Evolutionary conservation across 148 eudicot species (phyloP).

Genomic region (Hydrangea macrophylla): DNA sequence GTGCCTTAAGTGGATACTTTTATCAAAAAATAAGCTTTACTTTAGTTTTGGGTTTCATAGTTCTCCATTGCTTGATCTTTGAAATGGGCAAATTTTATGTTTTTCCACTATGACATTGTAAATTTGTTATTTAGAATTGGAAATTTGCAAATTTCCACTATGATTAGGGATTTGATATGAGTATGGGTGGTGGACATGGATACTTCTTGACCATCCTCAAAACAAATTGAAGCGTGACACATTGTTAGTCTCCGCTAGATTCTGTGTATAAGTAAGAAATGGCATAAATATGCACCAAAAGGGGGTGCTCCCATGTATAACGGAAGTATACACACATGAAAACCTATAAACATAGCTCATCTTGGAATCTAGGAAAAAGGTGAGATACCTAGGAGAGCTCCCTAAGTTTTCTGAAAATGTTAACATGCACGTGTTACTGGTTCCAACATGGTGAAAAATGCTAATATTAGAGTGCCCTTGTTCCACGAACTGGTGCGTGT

Average conservation of each 20-base stretch:
- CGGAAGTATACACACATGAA: no score
- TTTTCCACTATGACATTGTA: neutral
- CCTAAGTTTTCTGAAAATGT: slow-evolving; percentile 4
- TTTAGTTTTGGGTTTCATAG: neutral
- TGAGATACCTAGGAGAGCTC: no score
- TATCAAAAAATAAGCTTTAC: no score
- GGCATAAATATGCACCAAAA: no score
- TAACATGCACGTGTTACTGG: neutral
- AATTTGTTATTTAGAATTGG: neutral
- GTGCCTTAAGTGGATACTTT: no score
- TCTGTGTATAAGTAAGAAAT: no score
- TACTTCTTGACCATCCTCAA: neutral
- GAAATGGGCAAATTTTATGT: neutral
- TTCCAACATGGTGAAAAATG: neutral
- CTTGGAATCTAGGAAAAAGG: no score
- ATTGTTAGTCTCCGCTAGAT: no score
- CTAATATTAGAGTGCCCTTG: neutral
- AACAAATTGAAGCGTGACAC: neutral
- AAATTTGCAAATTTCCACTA: no score
- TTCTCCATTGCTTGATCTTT: neutral
- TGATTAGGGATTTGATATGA: neutral
- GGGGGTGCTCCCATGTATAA: no score
- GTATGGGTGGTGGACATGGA: neutral
- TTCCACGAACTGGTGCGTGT: neutral
- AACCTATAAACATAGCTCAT: no score